Base-by-base conservation (phyloP, 306 rosid genomes). In the Castanea crenata region DNA sequence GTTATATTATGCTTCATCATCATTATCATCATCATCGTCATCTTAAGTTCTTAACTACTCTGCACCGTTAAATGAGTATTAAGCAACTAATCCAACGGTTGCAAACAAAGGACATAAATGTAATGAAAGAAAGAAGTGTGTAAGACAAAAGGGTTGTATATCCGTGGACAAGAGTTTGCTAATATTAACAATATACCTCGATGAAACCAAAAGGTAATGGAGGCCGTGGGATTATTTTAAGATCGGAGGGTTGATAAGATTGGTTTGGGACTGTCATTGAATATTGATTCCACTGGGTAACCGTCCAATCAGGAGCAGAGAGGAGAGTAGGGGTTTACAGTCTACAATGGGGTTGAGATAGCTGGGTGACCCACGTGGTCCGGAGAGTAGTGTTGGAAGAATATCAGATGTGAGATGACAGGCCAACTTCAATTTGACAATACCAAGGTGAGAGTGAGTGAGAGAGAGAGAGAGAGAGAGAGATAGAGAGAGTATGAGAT, bases 331-430 rank as follows among this genome's bases (percentile, higher is more conserved):
- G 67, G 67, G 34, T 59, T 34, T 59, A 29, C 25, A 29, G 3
- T 18, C 11, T n/a, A 7, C 4, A 20, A 25, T 1, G 68, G 15
- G 14, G 27, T 1, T 7, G 13, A 19, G 25, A 6, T 75, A 83
- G 80, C 83, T 69, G 86, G 78, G 71, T 69, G 77, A 75, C 83
- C 86, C 86, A 83, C 86, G 86, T 83, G 83, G 80, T 72, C 70
- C 77, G 49, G 64, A 54, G 51, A 27, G 35, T 44, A 54, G 75
- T 62, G 68, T 51, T 69, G 68, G 73, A 46, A 61, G 73, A 76
- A 70, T 76, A 76, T 76, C 77, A 81, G 57, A 73, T 32, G 35
- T 76, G 73, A 81, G 57, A 65, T 32, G 35, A 44, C 75, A 82
- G 74, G 38, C 67, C 11, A 5, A 57, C 59, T 46, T 34, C 46